A percentile compares a stretch with the other conserved stretches of the same genome.
Evolutionary conservation across 345 rosid genomes (phyloP).

Genomic region (Schrenkiella parvula): DNA sequence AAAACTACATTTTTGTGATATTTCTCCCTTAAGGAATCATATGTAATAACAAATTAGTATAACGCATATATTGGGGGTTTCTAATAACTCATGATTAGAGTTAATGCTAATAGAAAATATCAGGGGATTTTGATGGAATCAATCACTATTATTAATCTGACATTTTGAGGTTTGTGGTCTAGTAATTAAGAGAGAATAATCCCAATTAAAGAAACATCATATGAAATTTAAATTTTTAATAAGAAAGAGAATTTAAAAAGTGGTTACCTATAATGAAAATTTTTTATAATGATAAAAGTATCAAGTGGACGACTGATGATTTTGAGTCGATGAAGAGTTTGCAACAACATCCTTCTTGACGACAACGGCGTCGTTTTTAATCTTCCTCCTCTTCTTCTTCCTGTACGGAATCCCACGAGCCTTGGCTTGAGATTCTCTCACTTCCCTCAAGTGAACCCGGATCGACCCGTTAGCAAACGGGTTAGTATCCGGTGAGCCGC

Average conservation of each 20-base stretch:
- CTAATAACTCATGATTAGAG: constrained; percentile 1
- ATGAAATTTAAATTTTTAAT: neutral
- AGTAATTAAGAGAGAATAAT: constrained; percentile 10
- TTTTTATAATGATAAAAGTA: constrained; percentile 8
- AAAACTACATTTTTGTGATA: neutral
- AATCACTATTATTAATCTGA: constrained; percentile 18
- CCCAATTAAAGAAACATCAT: neutral
- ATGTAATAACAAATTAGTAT: neutral
- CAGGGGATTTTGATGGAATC: neutral
- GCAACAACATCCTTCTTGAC: constrained; percentile 29
- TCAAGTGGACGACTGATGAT: constrained; percentile 25
- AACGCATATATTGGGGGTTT: neutral
- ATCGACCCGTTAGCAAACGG: constrained; percentile 80
- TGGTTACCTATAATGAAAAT: constrained; percentile 27
- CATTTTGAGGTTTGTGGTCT: neutral
- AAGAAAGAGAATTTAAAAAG: neutral
- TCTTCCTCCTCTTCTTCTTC: constrained; percentile 80
- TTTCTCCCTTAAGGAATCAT: neutral
- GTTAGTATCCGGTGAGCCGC: constrained; percentile 67
- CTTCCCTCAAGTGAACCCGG: constrained; percentile 68
- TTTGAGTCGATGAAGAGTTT: constrained; percentile 24
- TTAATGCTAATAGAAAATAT: neutral
- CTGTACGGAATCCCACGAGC: constrained; percentile 88
- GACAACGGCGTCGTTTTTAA: constrained; percentile 20
- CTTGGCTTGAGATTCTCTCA: constrained; percentile 80